Evolutionary conservation across 208 protist species (phyloP).

Genomic region (Trypanosoma mega): DNA sequence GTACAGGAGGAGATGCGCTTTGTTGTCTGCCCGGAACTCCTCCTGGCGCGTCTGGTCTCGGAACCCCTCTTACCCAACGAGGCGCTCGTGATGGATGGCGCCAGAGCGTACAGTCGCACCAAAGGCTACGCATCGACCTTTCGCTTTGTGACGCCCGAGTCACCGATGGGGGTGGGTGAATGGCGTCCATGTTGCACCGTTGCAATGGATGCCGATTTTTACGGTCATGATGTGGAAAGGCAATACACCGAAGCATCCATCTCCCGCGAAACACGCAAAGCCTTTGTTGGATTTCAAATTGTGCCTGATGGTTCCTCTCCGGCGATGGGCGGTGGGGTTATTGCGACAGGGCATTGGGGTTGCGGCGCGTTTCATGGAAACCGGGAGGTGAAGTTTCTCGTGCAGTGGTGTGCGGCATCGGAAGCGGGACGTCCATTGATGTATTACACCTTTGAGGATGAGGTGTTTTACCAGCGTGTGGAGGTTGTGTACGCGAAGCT

Average conservation of each 20-base stretch:
- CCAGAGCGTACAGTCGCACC: constrained; percentile 48
- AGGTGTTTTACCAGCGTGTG: constrained; percentile 25
- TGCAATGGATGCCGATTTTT: constrained; percentile 78
- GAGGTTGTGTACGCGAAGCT: constrained; percentile 29
- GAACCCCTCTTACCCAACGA: constrained; percentile 63
- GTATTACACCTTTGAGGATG: constrained; percentile 53
- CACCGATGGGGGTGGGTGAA: too few species aligned
- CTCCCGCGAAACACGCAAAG: constrained; percentile 84
- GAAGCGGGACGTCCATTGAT: constrained; percentile 38
- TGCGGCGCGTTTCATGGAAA: constrained; percentile 91
- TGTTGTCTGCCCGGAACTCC: constrained; percentile 69
- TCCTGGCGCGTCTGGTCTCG: constrained; percentile 72
- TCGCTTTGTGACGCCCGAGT: too few species aligned
- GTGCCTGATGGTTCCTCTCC: constrained; percentile 17
- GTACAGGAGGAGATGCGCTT: constrained; percentile 93
- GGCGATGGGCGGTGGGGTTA: constrained; percentile 25
- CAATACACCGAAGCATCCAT: constrained; percentile 58
- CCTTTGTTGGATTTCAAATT: constrained; percentile 67
- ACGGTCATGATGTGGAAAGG: neutral
- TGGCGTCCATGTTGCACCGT: constrained; percentile 55
- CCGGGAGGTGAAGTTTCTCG: constrained; percentile 74
- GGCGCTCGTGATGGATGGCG: constrained; percentile 66
- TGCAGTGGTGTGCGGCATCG: constrained; percentile 85
- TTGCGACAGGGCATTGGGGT: constrained; percentile 90
- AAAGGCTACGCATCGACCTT: constrained; percentile 75